Base-by-base conservation (phyloP, 2,329 filamentous ascomycete genomes). In the Phoma sp. region DNA sequence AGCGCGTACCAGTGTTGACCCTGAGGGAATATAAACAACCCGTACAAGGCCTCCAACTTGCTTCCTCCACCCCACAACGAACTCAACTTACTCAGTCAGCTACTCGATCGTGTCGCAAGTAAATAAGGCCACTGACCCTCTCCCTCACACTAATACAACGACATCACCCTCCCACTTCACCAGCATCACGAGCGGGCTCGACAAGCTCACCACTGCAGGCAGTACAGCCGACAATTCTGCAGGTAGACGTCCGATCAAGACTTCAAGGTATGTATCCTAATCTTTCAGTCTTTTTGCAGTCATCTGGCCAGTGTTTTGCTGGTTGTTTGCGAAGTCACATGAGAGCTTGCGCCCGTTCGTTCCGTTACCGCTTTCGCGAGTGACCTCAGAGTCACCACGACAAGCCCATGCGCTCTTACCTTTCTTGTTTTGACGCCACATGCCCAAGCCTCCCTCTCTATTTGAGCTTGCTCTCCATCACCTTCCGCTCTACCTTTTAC, bases 161-260 rank as follows among this genome's bases (percentile, higher is more conserved):
- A 22, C 33, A 29, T 15, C 25, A 13, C n/a, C 32, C n/a, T 36
- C 15, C 40, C 12, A 15, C 31, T 24, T 32, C 37, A 4, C 21
- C 41, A 44, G 50, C 46, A 31, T 15, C 29, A 56, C 57, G 55
- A 62, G 58, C 58, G 45, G 45, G 61, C 37, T 58, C 55, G 53
- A 40, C 35, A 54, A 58, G 41, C 47, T 54, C 36, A 9, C 35
- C 38, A 54, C 57, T 61, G 57, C 61, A 57, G 51, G 43, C 59
- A 67, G 49, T 56, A 31, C 43, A 61, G 39, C 52, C 61, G 56
- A 54, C 38, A 55, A 36, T n/a, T 54, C 57, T 66, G 60, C 63
- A 63, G 43, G 55, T 53, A 56, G 55, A 54, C 32, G 37, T 49
- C 13, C 27, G 8, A 27, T 44, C 36, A n/a, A 38, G 25, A 40